Base-by-base conservation (phyloP, 78 protist genomes). In the Monosiga brevicollis region DNA sequence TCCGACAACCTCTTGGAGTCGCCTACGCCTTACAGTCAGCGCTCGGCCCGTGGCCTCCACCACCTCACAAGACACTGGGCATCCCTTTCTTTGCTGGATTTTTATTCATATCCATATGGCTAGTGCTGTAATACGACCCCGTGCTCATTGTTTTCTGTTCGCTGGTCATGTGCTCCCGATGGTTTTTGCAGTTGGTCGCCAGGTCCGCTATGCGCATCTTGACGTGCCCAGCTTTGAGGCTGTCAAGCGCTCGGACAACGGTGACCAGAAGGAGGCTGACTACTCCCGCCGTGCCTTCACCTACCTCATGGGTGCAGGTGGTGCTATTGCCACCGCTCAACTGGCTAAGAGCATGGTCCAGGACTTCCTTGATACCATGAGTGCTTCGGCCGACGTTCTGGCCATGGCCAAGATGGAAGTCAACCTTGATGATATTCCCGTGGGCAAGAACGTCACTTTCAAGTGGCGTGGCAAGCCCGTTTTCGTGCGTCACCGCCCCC, bases 381-480 rank as follows among this genome's bases (percentile, higher is more conserved):
- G 76, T 55, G 86, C 91, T 38, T 55, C 82, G 1, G 90, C 90
- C 23, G 90, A 87, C 62, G 87, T 92, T 22, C 79, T 87, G 38
- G 95, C 92, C 62, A 40, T 89, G 20, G 87, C 92, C 74, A 75
- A 76, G 81, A 34, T 85, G 75, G 95, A 92, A 82, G 93, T 88
- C 43, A 92, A 91, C 42, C 85, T 91, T 35, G 6, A 81, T 23
- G n/a, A 26, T 35, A 77, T 91, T 38, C 91, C 91, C 42, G 87
- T 39, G 54, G 91, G 84, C 35, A 24, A 83, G 80, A 39, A 3
- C 43, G 38, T 36, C 32, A 75, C 70, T 32, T 42, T 89, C 83
- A 84, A 79, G 88, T 92, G 95, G 95, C 89, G 92, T 32, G 95
- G 95, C 11, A 92, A 92, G 90, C 95, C 95, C 40, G 80, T 90